Percentiles rank a stretch among this genome's conserved stretches.
These are phyloP conservation scores for Medicago truncatula DNA, from an alignment of 306 rosid species.

Conservation along the genomic window DNA sequence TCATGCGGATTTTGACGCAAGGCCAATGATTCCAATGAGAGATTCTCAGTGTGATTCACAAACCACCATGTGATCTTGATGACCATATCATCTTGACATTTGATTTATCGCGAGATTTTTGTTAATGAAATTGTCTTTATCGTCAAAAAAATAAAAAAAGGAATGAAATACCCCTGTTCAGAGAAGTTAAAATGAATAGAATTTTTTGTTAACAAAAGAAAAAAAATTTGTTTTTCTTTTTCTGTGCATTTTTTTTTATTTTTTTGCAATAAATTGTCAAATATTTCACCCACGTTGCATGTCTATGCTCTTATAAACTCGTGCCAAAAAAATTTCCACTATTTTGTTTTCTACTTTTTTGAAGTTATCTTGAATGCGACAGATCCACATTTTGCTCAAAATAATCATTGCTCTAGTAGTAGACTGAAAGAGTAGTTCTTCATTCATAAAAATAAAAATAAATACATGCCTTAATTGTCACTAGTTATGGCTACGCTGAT, in stretches of 20 bases:
- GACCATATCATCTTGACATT: too few relatives aligned
- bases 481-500: background rate
- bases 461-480: conserved; percentile 5
- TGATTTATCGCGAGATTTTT: too few relatives aligned
- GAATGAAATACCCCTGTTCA: too few relatives aligned
- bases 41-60: too few relatives aligned
- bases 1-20: too few relatives aligned
- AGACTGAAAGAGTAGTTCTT: background rate
- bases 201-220: too few relatives aligned
- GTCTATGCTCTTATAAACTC: background rate
- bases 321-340: background rate
- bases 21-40: too few relatives aligned
- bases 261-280: background rate
- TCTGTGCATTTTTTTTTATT: background rate
- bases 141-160: too few relatives aligned
- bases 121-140: too few relatives aligned
- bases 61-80: too few relatives aligned
- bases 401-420: background rate
- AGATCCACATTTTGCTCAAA: background rate
- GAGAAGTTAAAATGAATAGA: too few relatives aligned
- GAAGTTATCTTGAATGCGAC: background rate
- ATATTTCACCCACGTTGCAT: conserved; percentile 21
- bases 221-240: background rate
- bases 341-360: background rate
- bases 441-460: conserved; percentile 16